Evolutionary conservation across 1,139 yeast genomes (phyloP).

Genomic region (Meyerozyma smithsonii): DNA sequence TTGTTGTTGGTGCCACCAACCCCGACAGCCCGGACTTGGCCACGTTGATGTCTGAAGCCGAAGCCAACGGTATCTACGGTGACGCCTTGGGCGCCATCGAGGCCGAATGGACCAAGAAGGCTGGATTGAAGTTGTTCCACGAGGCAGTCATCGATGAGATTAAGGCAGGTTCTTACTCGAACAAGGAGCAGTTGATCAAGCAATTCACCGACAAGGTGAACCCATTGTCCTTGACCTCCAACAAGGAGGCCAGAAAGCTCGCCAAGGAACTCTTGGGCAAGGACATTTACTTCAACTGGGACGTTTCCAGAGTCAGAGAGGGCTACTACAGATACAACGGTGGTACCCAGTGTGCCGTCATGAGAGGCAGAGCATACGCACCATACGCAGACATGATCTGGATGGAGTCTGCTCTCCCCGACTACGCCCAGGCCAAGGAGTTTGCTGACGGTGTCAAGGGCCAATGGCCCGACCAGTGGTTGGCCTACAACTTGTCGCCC

Average conservation of each 20-base stretch:
- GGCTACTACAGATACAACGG: constrained; percentile 96
- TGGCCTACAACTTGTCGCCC: constrained; percentile 93
- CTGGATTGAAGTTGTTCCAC: constrained; percentile 83
- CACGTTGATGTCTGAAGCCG: constrained; percentile 78
- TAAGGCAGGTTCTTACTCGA: constrained; percentile 51
- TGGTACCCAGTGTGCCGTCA: constrained; percentile 96
- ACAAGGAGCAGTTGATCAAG: constrained; percentile 63
- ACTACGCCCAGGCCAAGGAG: constrained; percentile 88
- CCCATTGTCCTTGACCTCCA: constrained; percentile 71
- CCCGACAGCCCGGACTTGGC: constrained; percentile 73
- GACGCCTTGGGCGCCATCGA: constrained; percentile 69
- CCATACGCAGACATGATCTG: constrained; percentile 95
- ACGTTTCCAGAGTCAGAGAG: constrained; percentile 91
- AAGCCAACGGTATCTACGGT: constrained; percentile 67
- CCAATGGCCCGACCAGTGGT: constrained; percentile 85
- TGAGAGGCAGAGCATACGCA: constrained; percentile 94
- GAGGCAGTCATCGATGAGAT: constrained; percentile 90
- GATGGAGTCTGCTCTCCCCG: constrained; percentile 99
- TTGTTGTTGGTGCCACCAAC: constrained; percentile 86
- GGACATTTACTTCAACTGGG: constrained; percentile 94
- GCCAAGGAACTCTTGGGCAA: constrained; percentile 77
- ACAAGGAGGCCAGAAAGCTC: constrained; percentile 73
- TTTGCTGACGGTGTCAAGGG: constrained; percentile 88
- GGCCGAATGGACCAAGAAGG: constrained; percentile 76
- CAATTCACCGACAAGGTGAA: constrained; percentile 66